Percentiles rank a stretch among this genome's conserved stretches.
These are phyloP conservation scores for Euphorbia tirucalli DNA, from an alignment of 345 rosid species.

Conservation along the genomic window DNA sequence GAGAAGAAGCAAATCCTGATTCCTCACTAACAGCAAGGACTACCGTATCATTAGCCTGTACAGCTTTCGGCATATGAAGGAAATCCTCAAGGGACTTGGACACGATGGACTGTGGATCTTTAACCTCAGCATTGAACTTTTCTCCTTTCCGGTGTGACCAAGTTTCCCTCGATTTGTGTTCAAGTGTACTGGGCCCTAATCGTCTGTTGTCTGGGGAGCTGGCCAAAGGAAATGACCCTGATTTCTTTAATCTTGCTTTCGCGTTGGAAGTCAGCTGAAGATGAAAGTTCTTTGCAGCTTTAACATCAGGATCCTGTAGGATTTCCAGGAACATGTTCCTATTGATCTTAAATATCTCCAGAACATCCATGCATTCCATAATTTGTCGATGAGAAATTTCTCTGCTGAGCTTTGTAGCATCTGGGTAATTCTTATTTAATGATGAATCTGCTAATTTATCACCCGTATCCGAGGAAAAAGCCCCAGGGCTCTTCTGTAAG, in stretches of 20 bases:
- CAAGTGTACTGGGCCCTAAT: constrained; percentile 50
- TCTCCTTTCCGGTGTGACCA: constrained; percentile 53
- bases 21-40: constrained; percentile 20
- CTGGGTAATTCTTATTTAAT: constrained; percentile 16
- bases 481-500: constrained; percentile 8
- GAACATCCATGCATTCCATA: constrained; percentile 54
- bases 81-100: constrained; percentile 19
- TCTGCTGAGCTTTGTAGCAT: constrained; percentile 17
- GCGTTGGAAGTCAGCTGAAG: constrained; percentile 30
- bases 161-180: constrained; percentile 67
- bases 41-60: constrained; percentile 10
- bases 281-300: constrained; percentile 27
- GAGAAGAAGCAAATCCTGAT: constrained; percentile 25
- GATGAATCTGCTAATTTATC: constrained; percentile 11
- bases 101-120: constrained; percentile 12
- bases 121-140: constrained; percentile 14
- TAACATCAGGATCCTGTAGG: constrained; percentile 40
- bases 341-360: constrained; percentile 54
- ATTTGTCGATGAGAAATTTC: constrained; percentile 35
- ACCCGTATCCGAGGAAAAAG: constrained; percentile 1
- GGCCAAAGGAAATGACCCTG: constrained; percentile 77
- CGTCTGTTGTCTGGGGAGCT: constrained; percentile 27
- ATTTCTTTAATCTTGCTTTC: constrained; percentile 45
- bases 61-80: background rate
- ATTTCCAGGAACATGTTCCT: constrained; percentile 53